These are phyloP conservation scores for Phialemonium atrogriseum DNA, from an alignment of 2,329 filamentous ascomycete species.

Conservation along the genomic window DNA sequence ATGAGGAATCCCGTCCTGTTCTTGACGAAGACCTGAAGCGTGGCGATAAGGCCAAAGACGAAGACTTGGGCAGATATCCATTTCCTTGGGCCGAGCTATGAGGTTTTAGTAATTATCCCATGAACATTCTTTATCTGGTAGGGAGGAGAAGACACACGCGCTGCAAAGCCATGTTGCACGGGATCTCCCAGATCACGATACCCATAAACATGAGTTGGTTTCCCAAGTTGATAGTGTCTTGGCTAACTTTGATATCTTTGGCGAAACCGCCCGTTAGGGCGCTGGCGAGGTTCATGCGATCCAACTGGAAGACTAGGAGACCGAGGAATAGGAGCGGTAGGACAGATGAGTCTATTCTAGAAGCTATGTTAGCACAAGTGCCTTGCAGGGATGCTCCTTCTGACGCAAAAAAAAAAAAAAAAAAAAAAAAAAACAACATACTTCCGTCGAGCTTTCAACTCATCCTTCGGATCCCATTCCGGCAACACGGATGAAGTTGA, in stretches of 20 bases:
- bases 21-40: conserved; percentile 44
- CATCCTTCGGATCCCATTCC: too few species aligned
- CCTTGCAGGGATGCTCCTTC: background rate
- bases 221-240: conserved; percentile 41
- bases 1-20: conserved; percentile 37
- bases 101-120: too few species aligned
- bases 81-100: conserved; percentile 34
- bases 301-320: conserved; percentile 41
- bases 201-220: conserved; percentile 46
- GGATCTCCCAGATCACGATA: conserved; percentile 41
- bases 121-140: too few species aligned
- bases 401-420: background rate
- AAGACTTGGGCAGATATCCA: conserved; percentile 47
- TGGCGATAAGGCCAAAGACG: conserved; percentile 42
- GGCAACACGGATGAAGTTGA: too few species aligned
- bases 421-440: background rate
- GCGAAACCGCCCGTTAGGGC: conserved; percentile 40
- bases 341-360: conserved; percentile 36
- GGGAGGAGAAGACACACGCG: conserved; percentile 10
- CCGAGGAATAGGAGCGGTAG: conserved; percentile 40
- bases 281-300: conserved; percentile 44
- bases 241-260: conserved; percentile 29
- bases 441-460: background rate
- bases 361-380: background rate
- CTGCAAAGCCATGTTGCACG: conserved; percentile 37